These are phyloP conservation scores for Madurella fahalii DNA, from an alignment of 2,329 filamentous ascomycete species.

Conservation along the genomic window DNA sequence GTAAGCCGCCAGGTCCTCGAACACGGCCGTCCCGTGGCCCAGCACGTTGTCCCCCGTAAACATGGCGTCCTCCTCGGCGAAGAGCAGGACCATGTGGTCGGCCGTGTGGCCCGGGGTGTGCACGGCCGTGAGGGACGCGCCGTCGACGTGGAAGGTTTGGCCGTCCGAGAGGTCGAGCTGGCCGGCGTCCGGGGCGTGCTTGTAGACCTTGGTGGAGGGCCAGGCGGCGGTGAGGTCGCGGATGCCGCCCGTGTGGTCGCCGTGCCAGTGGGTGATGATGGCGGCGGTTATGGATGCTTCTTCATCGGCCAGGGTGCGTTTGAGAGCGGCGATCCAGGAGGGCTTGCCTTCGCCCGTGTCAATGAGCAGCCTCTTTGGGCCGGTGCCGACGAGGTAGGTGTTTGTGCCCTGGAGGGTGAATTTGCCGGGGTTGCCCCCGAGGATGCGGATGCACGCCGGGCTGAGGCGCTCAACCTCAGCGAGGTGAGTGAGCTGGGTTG, in stretches of 20 bases:
- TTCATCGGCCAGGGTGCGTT: conserved; percentile 61
- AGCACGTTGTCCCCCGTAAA: conserved; percentile 74
- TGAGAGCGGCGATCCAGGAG: conserved; percentile 66
- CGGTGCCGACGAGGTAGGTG: conserved; percentile 85
- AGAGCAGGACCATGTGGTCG: conserved; percentile 64
- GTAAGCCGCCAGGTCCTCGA: conserved; percentile 63
- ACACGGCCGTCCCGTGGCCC: conserved; percentile 69
- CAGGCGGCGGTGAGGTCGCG: conserved; percentile 60
- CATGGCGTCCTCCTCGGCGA: conserved; percentile 61
- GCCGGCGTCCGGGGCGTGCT: conserved; percentile 45
- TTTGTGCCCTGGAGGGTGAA: conserved; percentile 77
- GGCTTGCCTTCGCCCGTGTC: conserved; percentile 83
- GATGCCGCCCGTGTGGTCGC: conserved; percentile 78
- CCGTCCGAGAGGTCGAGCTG: conserved; percentile 43
- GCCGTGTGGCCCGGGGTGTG: conserved; percentile 66
- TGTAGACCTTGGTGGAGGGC: conserved; percentile 60
- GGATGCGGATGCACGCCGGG: conserved; percentile 72
- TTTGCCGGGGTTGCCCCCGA: conserved; percentile 89
- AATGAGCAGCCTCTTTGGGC: conserved; percentile 69
- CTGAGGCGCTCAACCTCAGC: conserved; percentile 75
- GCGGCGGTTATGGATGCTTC: conserved; percentile 63
- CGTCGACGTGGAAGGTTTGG: conserved; percentile 46
- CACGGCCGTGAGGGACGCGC: conserved; percentile 58
- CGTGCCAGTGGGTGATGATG: conserved; percentile 89
- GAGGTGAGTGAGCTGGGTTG: conserved; percentile 58